Conservation (phyloP, 148 eudicot genomes). For the Cornus controversa region DNA sequence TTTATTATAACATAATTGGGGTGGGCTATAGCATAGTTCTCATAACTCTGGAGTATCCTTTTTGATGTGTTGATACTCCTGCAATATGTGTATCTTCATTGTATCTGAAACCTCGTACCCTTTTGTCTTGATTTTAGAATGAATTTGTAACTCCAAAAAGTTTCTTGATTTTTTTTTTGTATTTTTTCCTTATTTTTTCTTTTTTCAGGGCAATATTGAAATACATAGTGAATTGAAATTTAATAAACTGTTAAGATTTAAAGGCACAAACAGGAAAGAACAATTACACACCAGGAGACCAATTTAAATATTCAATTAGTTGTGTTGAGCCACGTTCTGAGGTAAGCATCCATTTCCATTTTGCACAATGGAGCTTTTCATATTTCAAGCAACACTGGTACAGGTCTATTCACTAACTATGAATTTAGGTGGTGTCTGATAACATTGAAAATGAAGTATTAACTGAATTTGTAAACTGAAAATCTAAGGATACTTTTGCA, state of each 20-base stretch:
- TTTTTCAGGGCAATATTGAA: background rate
- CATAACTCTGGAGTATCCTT: too few relatives aligned
- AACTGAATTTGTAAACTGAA: too few relatives aligned
- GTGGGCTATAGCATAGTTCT: too few relatives aligned
- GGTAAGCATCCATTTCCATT: background rate
- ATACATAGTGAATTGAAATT: background rate
- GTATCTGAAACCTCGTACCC: too few relatives aligned
- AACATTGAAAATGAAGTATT: too few relatives aligned
- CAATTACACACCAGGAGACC: background rate
- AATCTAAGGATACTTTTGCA: too few relatives aligned
- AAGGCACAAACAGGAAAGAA: background rate
- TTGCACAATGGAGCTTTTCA: too few relatives aligned
- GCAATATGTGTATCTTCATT: background rate
- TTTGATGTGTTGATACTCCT: background rate
- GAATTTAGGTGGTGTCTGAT: too few relatives aligned
- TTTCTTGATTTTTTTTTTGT: background rate
- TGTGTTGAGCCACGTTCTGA: background rate
- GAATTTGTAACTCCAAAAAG: background rate
- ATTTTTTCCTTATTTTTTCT: background rate
- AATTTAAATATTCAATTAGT: background rate
- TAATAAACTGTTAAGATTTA: background rate
- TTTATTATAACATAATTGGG: background rate
- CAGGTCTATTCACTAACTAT: too few relatives aligned
- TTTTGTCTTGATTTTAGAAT: too few relatives aligned
- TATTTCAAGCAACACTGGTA: too few relatives aligned